Base-by-base conservation (phyloP, 345 rosid species). In the Eucalyptus pauciflora region DNA sequence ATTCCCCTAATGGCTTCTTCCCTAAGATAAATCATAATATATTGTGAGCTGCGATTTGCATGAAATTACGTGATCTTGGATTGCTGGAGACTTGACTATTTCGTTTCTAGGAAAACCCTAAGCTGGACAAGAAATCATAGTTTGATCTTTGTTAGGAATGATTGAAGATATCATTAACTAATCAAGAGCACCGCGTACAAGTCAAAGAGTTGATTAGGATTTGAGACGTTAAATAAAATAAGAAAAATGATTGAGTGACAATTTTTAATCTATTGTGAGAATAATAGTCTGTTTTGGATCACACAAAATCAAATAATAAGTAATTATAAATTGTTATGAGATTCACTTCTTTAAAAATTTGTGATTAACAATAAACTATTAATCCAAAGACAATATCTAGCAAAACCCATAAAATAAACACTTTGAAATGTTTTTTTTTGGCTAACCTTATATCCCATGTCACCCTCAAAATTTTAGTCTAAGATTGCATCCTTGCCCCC, bases 271-370 rank as follows among this genome's bases (percentile, higher is more conserved):
- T 52, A 52, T 20, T 20, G 10, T 52, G 58, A 52, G 0, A 52
- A 52, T 52, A 52, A 52, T 0, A 3, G 0, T 52, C 1, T 52
- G 0, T 52, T 52, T 17, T 18, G 1, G 0, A 52, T 52, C 10
- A 52, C 2, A 52, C 20, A 52, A 20, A 18, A 52, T 52, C 5
- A 52, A 52, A 52, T 52, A 52, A 52, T 20, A 52, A 20, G 5
- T 52, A 52, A 18, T 52, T 52, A 52, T 52, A 52, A 52, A 52
- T 20, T 18, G 0, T 20, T 8, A 52, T 20, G 10, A 0, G 25
- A 52, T 20, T 18, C 1, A 52, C 58, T 52, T 20, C 2, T 20
- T 52, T 0, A 52, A 52, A 20, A 50, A 0, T 50, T 50, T 18
- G 25, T 52, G 0, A 52, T 8, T 52, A 5, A 52, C 1, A 20